Conservation (phyloP, 75 land plant genomes). For the Adiantum capillusveneris region DNA sequence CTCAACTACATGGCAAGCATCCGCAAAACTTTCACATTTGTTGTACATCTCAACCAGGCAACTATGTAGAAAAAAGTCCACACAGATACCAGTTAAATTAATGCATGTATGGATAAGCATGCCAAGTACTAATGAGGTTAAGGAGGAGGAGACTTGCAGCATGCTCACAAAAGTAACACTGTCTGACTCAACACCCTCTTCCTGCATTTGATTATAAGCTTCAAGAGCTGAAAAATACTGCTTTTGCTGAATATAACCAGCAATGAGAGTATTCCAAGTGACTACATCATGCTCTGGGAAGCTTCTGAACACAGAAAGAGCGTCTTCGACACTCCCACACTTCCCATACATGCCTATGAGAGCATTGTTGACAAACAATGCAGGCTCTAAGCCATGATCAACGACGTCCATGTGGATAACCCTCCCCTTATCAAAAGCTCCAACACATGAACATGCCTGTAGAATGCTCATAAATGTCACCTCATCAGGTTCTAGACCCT, state of each 20-base stretch:
- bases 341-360: constrained; percentile 59
- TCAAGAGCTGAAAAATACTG: not conserved
- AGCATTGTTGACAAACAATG: constrained; percentile 29
- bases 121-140: not conserved
- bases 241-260: constrained; percentile 15
- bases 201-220: constrained; percentile 1
- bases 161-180: constrained; percentile 4
- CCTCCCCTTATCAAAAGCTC: constrained; percentile 13
- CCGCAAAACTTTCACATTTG: constrained; percentile 19
- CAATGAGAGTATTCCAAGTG: constrained; percentile 53
- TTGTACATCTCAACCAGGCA: constrained; percentile 15
- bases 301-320: constrained; percentile 35
- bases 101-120: constrained; percentile 5
- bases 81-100: not conserved
- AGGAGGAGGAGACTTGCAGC: not conserved
- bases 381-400: constrained; percentile 22
- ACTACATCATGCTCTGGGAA: constrained; percentile 27
- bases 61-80: not conserved
- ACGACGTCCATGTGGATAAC: constrained; percentile 27
- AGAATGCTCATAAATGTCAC: constrained; percentile 11
- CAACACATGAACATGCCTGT: constrained; percentile 12
- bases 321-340: constrained; percentile 48
- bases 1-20: constrained; percentile 7
- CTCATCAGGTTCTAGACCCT: constrained; percentile 31
- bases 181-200: constrained; percentile 2